phyloP scores from a whole-genome alignment of 169 alveolate species.

The Eimeria maxima region DNA sequence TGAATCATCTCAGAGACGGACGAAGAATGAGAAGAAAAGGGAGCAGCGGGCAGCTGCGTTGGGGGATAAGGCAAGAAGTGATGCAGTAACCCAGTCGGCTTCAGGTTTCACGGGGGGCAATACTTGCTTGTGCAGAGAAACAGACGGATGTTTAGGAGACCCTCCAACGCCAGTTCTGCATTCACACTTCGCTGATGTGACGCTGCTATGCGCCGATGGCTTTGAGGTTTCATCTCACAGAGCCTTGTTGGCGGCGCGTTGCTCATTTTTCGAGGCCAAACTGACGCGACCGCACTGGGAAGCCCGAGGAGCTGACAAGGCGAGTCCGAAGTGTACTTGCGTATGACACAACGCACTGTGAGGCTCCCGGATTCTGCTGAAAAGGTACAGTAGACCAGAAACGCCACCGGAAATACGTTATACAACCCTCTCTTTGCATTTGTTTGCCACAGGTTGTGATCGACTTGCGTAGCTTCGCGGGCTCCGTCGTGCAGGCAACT shows the following conservation, averaged over 20 bases:
- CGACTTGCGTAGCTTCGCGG: constrained; percentile 67
- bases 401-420: neutral
- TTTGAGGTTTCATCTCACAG: constrained; percentile 74
- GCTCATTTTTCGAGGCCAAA: constrained; percentile 80
- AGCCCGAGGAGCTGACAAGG: constrained; percentile 50
- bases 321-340: neutral
- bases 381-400: neutral
- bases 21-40: neutral
- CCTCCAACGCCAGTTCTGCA: constrained; percentile 35
- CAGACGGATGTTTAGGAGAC: neutral
- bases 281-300: constrained; percentile 78
- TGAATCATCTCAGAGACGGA: neutral
- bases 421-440: neutral
- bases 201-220: constrained; percentile 78
- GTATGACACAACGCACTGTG: neutral
- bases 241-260: constrained; percentile 79
- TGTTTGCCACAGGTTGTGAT: constrained; percentile 34
- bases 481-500: constrained; percentile 73
- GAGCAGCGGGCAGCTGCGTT: neutral
- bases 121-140: constrained; percentile 3
- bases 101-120: neutral
- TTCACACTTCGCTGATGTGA: constrained; percentile 69
- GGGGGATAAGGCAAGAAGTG: neutral
- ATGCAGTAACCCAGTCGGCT: neutral
- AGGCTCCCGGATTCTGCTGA: neutral